Base-by-base conservation (phyloP, 441 rosid genomes). In the Croton laevigatus region DNA sequence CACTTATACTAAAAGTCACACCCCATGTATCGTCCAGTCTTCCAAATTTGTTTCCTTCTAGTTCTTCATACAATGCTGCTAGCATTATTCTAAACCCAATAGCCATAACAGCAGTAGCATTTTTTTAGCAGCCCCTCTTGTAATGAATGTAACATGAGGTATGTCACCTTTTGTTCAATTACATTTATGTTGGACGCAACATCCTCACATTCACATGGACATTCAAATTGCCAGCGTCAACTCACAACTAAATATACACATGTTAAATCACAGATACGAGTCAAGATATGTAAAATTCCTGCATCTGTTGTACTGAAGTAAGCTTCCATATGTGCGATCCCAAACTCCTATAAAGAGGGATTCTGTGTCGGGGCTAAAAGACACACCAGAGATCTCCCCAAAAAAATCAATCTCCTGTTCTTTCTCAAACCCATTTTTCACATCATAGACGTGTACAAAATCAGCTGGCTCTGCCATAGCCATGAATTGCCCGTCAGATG, bases 241-340 rank as follows among this genome's bases (percentile, higher is more conserved):
- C 54, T 51, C 66, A 70, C 73, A 66, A 23, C 62, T 23, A 65
- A 2, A 23, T 32, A 49, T 36, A 69, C 70, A 44, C 65, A 64
- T 32, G 16, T 61, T 11, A 68, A 71, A 69, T 84, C 78, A 84
- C 73, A 81, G 12, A 36, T 82, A 54, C 37, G 79, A 72, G 59
- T 86, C 87, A 2, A 83, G 81, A 62, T 80, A 82, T 4, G 79
- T 45, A 57, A 79, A 73, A 34, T 66, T 82, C 77, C 82, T 73
- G 84, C 82, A 59, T 27, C 89, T 76, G 57, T 78, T 78, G 66
- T 83, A 86, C 73, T 86, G 82, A 45, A 86, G 81, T 59, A 86
- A 84, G 79, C 90, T 86, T 40, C 90, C 90, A 53, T 86, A 86
- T 46, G 85, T 86, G 69, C 90, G 88, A 67, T 86, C 88, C 83